phyloP scores from a whole-genome alignment of 805 yeast species.

The Diddensiella transvaalensis region DNA sequence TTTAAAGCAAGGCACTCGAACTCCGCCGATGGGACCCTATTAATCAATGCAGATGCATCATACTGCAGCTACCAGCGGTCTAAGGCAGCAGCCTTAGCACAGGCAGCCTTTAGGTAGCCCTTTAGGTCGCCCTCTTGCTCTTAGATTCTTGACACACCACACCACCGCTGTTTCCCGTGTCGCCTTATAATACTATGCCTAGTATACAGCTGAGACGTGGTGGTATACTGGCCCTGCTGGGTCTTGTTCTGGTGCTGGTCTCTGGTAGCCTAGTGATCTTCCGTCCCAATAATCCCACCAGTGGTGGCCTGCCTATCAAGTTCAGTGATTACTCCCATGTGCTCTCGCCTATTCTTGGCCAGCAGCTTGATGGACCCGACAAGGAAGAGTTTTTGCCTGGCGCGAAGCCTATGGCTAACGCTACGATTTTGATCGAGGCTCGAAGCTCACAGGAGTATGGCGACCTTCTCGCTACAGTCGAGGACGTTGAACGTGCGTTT shows the following conservation, averaged over 20 bases:
- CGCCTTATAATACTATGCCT: background rate
- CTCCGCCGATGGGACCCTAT: too few species aligned
- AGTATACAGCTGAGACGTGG: background rate
- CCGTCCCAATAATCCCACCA: background rate
- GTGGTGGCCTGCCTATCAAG: background rate
- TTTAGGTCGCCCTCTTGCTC: too few species aligned
- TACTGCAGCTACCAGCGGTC: too few species aligned
- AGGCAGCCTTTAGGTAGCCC: too few species aligned
- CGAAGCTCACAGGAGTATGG: constrained; percentile 54
- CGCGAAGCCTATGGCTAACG: constrained; percentile 48
- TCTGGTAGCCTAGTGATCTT: background rate
- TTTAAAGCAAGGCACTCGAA: too few species aligned
- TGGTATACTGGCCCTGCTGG: background rate
- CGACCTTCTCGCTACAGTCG: constrained; percentile 50
- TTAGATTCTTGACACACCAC: too few species aligned
- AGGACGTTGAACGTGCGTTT: constrained; percentile 59
- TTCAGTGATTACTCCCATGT: background rate
- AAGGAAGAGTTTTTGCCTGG: constrained; percentile 7
- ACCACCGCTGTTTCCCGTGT: too few species aligned
- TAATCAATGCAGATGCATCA: too few species aligned
- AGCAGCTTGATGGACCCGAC: constrained; percentile 13
- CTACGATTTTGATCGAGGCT: constrained; percentile 72
- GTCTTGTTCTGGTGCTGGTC: background rate
- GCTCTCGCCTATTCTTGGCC: constrained; percentile 15
- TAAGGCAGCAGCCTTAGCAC: too few species aligned